Conservation (phyloP, 106 monocot genomes). For the Dendrobium huoshanense region DNA sequence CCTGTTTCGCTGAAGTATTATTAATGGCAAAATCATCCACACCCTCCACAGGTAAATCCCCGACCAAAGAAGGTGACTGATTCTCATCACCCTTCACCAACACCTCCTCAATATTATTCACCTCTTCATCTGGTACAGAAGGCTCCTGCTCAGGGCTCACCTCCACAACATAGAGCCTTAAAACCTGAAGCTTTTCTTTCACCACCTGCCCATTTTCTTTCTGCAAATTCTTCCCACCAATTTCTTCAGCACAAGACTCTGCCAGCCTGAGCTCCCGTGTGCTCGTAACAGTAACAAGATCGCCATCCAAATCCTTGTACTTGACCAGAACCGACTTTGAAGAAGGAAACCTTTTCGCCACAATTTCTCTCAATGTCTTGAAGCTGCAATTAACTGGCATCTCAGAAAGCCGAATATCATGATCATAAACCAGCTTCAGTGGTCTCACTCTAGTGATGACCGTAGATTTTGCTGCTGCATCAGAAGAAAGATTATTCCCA, state of each 20-base stretch:
- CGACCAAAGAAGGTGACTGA: slow-evolving; percentile 10
- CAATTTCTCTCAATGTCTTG: slow-evolving; percentile 62
- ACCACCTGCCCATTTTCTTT: slow-evolving; percentile 7
- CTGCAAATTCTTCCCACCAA: slow-evolving; percentile 8
- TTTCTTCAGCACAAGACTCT: slow-evolving; percentile 32
- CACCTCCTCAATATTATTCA: slow-evolving; percentile 23
- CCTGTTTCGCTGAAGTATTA: slow-evolving; percentile 21
- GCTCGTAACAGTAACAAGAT: slow-evolving; percentile 83
- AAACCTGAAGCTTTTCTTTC: slow-evolving; percentile 18
- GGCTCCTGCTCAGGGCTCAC: slow-evolving; percentile 80
- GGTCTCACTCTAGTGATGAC: slow-evolving; percentile 33
- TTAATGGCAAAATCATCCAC: slow-evolving; percentile 12
- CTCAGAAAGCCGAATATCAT: slow-evolving; percentile 86
- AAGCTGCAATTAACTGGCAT: slow-evolving; percentile 73
- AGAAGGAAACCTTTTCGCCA: slow-evolving; percentile 60
- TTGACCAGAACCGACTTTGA: slow-evolving; percentile 79
- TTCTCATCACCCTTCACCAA: slow-evolving; percentile 27
- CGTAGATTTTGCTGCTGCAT: no score
- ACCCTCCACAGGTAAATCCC: slow-evolving; percentile 4
- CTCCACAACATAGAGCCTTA: slow-evolving; percentile 85
- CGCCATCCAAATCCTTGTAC: slow-evolving; percentile 80
- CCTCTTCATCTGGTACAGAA: slow-evolving; percentile 33
- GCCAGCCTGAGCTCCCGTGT: slow-evolving; percentile 72
- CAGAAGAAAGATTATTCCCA: slow-evolving; percentile 2
- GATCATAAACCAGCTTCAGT: slow-evolving; percentile 87